Percentiles rank a stretch among this genome's conserved stretches.
Evolutionary conservation across 1,139 yeast species (phyloP).

Genomic region (Suhomyces atakaporum): DNA sequence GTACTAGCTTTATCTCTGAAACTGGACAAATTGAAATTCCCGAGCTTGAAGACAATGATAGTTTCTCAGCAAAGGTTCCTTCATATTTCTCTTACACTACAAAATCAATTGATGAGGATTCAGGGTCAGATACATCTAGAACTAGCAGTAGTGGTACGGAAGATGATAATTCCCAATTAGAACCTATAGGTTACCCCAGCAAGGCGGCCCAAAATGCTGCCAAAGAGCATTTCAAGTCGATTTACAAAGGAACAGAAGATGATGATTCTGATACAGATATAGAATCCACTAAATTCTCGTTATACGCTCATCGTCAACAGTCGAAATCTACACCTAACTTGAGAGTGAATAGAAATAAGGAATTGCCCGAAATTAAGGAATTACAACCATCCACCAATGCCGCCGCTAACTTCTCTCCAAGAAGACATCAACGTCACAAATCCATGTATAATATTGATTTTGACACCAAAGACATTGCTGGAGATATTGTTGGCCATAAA

Average conservation of each 20-base stretch:
- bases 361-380: slow-evolving; percentile 16
- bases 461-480: slow-evolving; percentile 11
- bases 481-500: neutral
- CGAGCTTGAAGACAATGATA: slow-evolving; percentile 32
- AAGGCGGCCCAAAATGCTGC: slow-evolving; percentile 33
- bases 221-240: slow-evolving; percentile 28
- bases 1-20: slow-evolving; percentile 29
- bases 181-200: slow-evolving; percentile 41
- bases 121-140: slow-evolving; percentile 22
- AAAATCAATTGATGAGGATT: slow-evolving; percentile 34
- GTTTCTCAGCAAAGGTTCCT: slow-evolving; percentile 24
- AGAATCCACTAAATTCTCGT: slow-evolving; percentile 21
- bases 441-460: slow-evolving; percentile 44
- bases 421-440: slow-evolving; percentile 40
- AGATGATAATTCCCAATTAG: slow-evolving; percentile 20
- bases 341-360: slow-evolving; percentile 3
- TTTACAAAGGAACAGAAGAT: slow-evolving; percentile 21
- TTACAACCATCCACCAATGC: neutral
- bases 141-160: slow-evolving; percentile 16
- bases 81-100: slow-evolving; percentile 29
- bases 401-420: slow-evolving; percentile 25
- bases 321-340: slow-evolving; percentile 29
- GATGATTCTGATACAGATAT: slow-evolving; percentile 36
- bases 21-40: slow-evolving; percentile 50
- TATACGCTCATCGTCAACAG: slow-evolving; percentile 17